These are phyloP conservation scores for Begonia masoniana DNA, from an alignment of 306 rosid genomes.

Conservation along the genomic window DNA sequence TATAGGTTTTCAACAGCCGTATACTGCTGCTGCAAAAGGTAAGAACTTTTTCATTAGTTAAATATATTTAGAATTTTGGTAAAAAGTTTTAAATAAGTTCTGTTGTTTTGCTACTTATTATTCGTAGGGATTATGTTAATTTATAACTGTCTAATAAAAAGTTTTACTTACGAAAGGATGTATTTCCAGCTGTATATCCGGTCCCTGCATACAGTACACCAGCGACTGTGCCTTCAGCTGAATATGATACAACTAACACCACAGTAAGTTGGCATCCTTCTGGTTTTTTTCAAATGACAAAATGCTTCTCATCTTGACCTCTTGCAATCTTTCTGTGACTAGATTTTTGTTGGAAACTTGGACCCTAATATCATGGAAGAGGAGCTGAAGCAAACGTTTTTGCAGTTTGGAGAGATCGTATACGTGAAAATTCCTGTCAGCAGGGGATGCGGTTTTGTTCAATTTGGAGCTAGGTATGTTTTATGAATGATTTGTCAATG, in stretches of 20 bases:
- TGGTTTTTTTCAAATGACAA: not conserved
- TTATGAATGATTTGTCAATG: not conserved
- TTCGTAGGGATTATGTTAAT: not conserved
- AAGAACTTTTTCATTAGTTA: not conserved
- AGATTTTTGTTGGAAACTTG: constrained; percentile 84
- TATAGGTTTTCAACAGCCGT: constrained; percentile 51
- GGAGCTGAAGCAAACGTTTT: constrained; percentile 68
- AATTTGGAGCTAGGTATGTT: constrained; percentile 65
- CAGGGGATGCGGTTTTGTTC: constrained; percentile 79
- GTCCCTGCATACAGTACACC: constrained; percentile 49
- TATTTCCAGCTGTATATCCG: constrained; percentile 49
- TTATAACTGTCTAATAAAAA: not conserved
- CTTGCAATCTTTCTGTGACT: constrained; percentile 18
- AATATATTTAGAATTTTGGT: not conserved
- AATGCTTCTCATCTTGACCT: not conserved
- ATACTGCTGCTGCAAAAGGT: constrained; percentile 49
- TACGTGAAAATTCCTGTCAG: constrained; percentile 65
- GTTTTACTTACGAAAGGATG: constrained; percentile 8
- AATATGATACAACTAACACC: constrained; percentile 67
- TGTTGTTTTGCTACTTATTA: no score
- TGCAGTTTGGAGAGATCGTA: constrained; percentile 71
- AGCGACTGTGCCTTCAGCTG: constrained; percentile 31
- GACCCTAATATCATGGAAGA: constrained; percentile 69
- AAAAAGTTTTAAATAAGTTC: no score
- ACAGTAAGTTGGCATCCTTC: constrained; percentile 35